phyloP scores from a whole-genome alignment of 2,329 filamentous ascomycete genomes.

The Paecilomyces niveus region DNA sequence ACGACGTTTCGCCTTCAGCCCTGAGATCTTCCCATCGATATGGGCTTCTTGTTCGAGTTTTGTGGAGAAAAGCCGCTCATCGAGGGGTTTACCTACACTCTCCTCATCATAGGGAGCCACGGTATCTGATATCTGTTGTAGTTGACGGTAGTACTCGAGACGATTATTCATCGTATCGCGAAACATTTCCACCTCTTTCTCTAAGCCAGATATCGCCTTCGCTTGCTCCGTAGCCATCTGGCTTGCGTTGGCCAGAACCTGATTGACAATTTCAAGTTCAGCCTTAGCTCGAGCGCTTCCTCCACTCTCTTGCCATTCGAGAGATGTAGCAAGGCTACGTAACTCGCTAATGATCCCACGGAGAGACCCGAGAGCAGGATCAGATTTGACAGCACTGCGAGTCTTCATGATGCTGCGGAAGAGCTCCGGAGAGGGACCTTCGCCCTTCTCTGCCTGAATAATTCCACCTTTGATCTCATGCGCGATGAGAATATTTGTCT shows the following conservation, averaged over 20 bases:
- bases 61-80: conserved; percentile 40
- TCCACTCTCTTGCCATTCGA: conserved; percentile 52
- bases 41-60: conserved; percentile 43
- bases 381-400: conserved; percentile 39
- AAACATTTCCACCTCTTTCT: conserved; percentile 68
- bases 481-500: conserved; percentile 65
- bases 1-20: conserved; percentile 63
- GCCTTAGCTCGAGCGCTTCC: conserved; percentile 50
- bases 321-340: conserved; percentile 53
- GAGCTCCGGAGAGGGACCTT: conserved; percentile 67
- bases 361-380: conserved; percentile 54
- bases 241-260: conserved; percentile 55
- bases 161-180: conserved; percentile 74
- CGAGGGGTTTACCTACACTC: conserved; percentile 49
- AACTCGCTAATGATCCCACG: conserved; percentile 64
- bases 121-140: conserved; percentile 85
- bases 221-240: conserved; percentile 45
- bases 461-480: conserved; percentile 63
- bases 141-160: conserved; percentile 81
- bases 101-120: conserved; percentile 66
- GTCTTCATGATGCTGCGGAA: conserved; percentile 42
- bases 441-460: conserved; percentile 52
- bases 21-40: conserved; percentile 52
- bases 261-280: conserved; percentile 60
- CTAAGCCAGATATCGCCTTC: conserved; percentile 43